Evolutionary conservation across 768 basidiomycete species (phyloP), one percentile per base, ranked within the genome.

Genomic region (Pholiota conissans): DNA sequence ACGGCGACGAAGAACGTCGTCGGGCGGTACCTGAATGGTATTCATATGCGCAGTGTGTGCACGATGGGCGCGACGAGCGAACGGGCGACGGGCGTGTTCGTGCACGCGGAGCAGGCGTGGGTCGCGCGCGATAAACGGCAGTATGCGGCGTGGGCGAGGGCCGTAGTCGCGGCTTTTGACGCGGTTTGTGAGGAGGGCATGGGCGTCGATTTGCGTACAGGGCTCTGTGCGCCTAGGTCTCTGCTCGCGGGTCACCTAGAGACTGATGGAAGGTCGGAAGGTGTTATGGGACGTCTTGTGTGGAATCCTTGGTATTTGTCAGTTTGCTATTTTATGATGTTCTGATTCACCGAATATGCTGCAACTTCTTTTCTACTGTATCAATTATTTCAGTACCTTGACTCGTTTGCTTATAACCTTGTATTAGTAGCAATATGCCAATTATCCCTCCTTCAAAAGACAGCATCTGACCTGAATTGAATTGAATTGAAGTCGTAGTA

Each of bases 1-100:
- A 76, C 73, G 6, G 79, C 79, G 0, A 79, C 77, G 8, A 74
- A 68, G 39, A 81, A 81, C 45, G 70, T 82, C 24, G 73, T 79
- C 5, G 81, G 79, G 28, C 69, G 80, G 20, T 64, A 77, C 27
- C 58, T 80, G 34, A 82, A 82, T 55, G 72, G 73, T 26, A 62
- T 78, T 5, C 40, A 59, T 8, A 64, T 65, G 10, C 49, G 54
- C 2, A 45, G 52, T 5, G 75, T 78, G 3, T 80, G 76, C 58
- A 64, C 42, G 1, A 60, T 49, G 29, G 63, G 63, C 16, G 68
- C 76, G 3, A 64, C 49, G 5, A 64, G 68, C 5, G 52, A 34
- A 7, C 32, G 45, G 0, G 71, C 70, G 18, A 70, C 66, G 0
- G 80, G 79, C 1, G 60, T 71, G 42, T 81, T 79, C 61, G 60